Base-by-base conservation (phyloP, 768 basidiomycete species). In the Auricularia sp. region DNA sequence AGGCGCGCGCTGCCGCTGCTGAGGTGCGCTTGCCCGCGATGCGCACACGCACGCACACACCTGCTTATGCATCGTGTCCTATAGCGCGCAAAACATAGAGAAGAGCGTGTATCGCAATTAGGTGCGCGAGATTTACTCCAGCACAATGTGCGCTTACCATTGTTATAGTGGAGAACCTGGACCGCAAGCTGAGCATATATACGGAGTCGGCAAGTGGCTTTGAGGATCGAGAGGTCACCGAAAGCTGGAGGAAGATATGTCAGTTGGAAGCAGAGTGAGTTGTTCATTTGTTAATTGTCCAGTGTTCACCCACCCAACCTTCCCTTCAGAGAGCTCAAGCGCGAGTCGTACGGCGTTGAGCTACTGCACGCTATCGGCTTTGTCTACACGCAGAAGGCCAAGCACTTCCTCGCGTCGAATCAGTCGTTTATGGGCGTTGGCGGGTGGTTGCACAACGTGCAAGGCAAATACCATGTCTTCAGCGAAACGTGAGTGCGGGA, bases 401-500 rank as follows among this genome's bases (percentile, higher is more conserved):
- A 90, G 71, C 91, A 94, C 44, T 86, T 86, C 70, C 81, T 91
- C 0, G 93, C 92, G 0, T 85, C 89, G 18, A 79, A 84, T 76
- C 68, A 85, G 80, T 79, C 85, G 0, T 77, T 84, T 11, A 78
- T 93, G 61, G 93, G 93, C 34, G 87, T 96, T 16, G 93, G 93
- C 13, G 93, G 94, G 6, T 96, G 93, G 93, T 73, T 95, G 65
- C 93, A 95, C 74, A 92, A 92, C 64, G 90, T 94, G 2, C 90
- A 92, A 73, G 90, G 90, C 13, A 94, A 92, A 76, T 94, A 93
- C 62, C 92, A 95, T 71, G 89, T 94, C 18, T 90, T 96, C 75
- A 93, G 91, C 72, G 92, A 94, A 78, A 94, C 92, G 90, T 91
- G 68, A 69, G 90, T 79, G 54, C 39, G 39, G 39, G 13, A 42